Conservation (phyloP, 2,329 filamentous ascomycete species). For the Phialocephala sp. region DNA sequence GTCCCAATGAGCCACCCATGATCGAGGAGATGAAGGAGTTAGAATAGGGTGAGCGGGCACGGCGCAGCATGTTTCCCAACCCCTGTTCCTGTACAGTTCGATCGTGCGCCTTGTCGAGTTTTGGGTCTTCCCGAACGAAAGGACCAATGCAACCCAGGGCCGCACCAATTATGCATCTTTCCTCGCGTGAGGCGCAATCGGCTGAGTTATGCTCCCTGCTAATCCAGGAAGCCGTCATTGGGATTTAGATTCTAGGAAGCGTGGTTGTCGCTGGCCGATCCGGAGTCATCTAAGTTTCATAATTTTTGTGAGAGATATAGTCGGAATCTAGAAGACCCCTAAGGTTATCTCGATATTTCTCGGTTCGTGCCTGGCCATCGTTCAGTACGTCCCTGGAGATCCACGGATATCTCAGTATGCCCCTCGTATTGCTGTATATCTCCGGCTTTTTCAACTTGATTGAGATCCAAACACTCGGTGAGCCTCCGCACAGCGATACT, state of each 20-base stretch:
- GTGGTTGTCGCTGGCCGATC: not conserved
- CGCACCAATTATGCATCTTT: constrained; percentile 11
- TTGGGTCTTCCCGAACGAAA: not conserved
- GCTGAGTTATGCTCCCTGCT: not conserved
- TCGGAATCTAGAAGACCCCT: not conserved
- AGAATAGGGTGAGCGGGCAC: constrained; percentile 9
- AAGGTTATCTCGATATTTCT: no score
- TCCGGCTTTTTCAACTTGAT: not conserved
- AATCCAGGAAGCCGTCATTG: not conserved
- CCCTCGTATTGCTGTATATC: not conserved
- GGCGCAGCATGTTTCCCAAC: constrained; percentile 11
- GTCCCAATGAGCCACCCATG: not conserved
- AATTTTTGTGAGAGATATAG: not conserved
- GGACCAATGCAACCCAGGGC: not conserved
- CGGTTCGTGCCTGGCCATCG: no score
- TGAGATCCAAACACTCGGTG: constrained; percentile 2
- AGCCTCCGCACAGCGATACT: constrained; percentile 1
- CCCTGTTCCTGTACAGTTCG: not conserved
- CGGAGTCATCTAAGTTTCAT: constrained; percentile 1
- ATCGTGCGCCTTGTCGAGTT: not conserved
- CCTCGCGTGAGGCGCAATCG: not conserved
- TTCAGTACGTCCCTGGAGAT: no score
- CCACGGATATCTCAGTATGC: not conserved
- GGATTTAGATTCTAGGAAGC: not conserved
- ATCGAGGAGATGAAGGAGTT: constrained; percentile 11